Percentiles rank a stretch among this genome's conserved stretches.
Conservation (phyloP, 2,329 filamentous ascomycete genomes). For the Trichoderma koningii region DNA sequence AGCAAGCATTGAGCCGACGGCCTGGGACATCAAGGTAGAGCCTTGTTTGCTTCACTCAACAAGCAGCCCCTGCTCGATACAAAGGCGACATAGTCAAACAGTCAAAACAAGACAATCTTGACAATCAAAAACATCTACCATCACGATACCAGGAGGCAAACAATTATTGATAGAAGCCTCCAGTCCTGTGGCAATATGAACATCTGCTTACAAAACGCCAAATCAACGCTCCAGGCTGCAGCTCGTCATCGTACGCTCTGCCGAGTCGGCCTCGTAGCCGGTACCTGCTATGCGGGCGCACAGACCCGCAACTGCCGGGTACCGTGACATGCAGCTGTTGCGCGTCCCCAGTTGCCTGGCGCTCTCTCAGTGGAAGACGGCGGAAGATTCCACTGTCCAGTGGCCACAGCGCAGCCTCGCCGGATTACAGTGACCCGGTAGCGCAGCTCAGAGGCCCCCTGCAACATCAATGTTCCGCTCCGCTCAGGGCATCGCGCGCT, state of each 20-base stretch:
- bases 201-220: constrained; percentile 14
- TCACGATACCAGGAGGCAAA: background rate
- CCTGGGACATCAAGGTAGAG: background rate
- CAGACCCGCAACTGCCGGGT: background rate
- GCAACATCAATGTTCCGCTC: constrained; percentile 45
- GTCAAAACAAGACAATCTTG: too few species aligned
- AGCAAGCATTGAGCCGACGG: background rate
- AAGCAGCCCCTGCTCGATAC: too few species aligned
- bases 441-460: constrained; percentile 10
- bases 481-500: constrained; percentile 35
- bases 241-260: constrained; percentile 21
- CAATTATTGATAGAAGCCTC: background rate
- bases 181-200: constrained; percentile 6
- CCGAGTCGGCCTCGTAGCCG: too few species aligned
- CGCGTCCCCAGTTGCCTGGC: constrained; percentile 31
- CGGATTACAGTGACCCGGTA: constrained; percentile 29
- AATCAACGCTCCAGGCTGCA: constrained; percentile 3
- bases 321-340: constrained; percentile 18
- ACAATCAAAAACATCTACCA: too few species aligned
- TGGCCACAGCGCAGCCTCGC: constrained; percentile 18
- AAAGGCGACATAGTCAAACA: too few species aligned
- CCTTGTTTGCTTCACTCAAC: too few species aligned
- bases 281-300: background rate
- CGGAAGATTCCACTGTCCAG: constrained; percentile 38
- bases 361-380: constrained; percentile 34